Base-by-base conservation (phyloP, 164 flowering plant species). In the Liriodendron chinense region DNA sequence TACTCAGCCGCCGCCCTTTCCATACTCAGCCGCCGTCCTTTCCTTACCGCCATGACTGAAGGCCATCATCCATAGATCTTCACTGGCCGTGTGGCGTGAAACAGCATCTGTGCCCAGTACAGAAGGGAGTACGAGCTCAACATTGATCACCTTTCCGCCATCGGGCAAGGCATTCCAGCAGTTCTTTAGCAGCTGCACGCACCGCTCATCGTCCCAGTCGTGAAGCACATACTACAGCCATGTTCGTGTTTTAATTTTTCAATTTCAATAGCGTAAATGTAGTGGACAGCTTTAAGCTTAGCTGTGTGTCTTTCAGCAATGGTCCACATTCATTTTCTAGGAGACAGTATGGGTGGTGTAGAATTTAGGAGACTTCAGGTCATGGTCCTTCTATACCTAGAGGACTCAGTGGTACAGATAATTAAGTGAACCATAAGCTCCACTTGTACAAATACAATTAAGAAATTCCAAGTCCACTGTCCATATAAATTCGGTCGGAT, bases 91-190 rank as follows among this genome's bases (percentile, higher is more conserved):
- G 56, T 74, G 64, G 56, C 66, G 70, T 21, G 43, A 50, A 0
- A 64, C 70, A 16, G 43, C 16, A 16, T 22, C 78, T 12, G 65
- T 57, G 25, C 81, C 78, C 6, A 81, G 77, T 16, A 22, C 28
- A 43, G 77, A 81, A 25, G 85, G 83, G 12, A 81, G 43, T 1
- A 80, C 74, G 24, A 75, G 0, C 23, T 84, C 88, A 22, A 86
- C 83, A 7, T 72, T 53, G 3, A 86, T 77, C 71, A 86, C 83
- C 72, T 83, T 82, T 18, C 85, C 86, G 18, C 62, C 21, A 1
- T 74, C 74, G 3, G 85, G 83, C 20, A 84, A 28, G 7, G 82
- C 77, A 22, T 78, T 65, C 66, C 74, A 78, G 74, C 88, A 81
- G 59, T 86, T 84, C 47, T 74, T 80, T 13, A 82, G 76, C 49